Evolutionary conservation across 2,329 filamentous ascomycete species (phyloP).

Genomic region (Taxawa tesnikishii): DNA sequence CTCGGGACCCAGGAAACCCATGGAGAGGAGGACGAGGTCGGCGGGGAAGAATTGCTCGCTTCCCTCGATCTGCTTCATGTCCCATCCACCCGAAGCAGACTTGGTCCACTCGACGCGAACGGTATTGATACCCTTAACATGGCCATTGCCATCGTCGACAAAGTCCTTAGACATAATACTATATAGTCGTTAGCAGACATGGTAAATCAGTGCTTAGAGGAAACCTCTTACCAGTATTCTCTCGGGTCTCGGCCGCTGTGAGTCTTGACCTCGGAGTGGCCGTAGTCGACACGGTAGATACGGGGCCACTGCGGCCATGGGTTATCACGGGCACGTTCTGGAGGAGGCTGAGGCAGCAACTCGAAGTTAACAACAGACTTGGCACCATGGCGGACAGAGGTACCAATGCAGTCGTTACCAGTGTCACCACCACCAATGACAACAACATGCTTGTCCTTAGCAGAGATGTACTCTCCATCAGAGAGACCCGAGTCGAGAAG

Average conservation of each 20-base stretch:
- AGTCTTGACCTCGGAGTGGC: conserved; percentile 88
- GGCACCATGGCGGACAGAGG: conserved; percentile 86
- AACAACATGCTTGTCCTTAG: conserved; percentile 89
- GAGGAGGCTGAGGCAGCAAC: conserved; percentile 80
- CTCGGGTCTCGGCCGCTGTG: conserved; percentile 94
- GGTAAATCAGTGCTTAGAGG: no score
- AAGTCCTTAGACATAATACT: conserved; percentile 98
- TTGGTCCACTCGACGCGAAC: conserved; percentile 94
- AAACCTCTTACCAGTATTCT: no score
- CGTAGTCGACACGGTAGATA: conserved; percentile 97
- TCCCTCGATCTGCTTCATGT: conserved; percentile 94
- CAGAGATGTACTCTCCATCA: conserved; percentile 80
- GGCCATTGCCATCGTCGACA: conserved; percentile 74
- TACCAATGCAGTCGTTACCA: conserved; percentile 96
- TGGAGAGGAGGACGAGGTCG: conserved; percentile 84
- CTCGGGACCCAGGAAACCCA: conserved; percentile 95
- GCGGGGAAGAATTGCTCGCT: conserved; percentile 94
- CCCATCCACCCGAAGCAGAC: conserved; percentile 79
- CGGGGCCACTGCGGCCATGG: conserved; percentile 98
- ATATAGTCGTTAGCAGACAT: no score
- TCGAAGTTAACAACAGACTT: conserved; percentile 97
- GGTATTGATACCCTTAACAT: conserved; percentile 92
- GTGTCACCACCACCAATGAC: conserved; percentile 97
- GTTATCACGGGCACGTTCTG: conserved; percentile 84
- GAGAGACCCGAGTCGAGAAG: conserved; percentile 80